These are phyloP conservation scores for Camelina neglecta DNA, from an alignment of 345 rosid species.

Conservation along the genomic window DNA sequence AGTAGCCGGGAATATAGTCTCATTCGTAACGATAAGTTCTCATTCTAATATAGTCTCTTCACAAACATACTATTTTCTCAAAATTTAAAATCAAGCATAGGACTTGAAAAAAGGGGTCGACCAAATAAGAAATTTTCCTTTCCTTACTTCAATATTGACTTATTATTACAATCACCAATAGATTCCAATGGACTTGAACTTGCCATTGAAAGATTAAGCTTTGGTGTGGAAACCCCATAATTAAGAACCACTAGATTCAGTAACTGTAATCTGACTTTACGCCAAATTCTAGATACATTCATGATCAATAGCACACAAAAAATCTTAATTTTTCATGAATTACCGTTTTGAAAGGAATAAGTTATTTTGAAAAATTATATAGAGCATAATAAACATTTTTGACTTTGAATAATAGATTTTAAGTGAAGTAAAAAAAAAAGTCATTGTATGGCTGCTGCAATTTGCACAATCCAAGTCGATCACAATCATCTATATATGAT, in stretches of 20 bases:
- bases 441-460: background rate
- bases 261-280: too few relatives aligned
- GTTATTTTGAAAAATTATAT: background rate
- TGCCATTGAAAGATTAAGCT: too few relatives aligned
- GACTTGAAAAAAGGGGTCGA: too few relatives aligned
- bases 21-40: background rate
- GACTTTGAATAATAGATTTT: background rate
- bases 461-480: slow-evolving; percentile 20
- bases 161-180: background rate
- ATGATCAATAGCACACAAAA: background rate
- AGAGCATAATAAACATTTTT: background rate
- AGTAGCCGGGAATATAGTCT: too few relatives aligned
- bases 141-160: background rate
- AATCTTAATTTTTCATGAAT: background rate
- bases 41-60: background rate
- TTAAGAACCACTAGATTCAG: too few relatives aligned
- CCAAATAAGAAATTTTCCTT: too few relatives aligned
- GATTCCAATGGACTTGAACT: too few relatives aligned
- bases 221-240: too few relatives aligned
- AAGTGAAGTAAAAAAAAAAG: too few relatives aligned
- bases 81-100: background rate
- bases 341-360: background rate
- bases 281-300: background rate
- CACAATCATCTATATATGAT: slow-evolving; percentile 6
- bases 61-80: background rate